Evolutionary conservation across 2,329 filamentous ascomycete genomes (phyloP).

Genomic region (Fusarium sp.): DNA sequence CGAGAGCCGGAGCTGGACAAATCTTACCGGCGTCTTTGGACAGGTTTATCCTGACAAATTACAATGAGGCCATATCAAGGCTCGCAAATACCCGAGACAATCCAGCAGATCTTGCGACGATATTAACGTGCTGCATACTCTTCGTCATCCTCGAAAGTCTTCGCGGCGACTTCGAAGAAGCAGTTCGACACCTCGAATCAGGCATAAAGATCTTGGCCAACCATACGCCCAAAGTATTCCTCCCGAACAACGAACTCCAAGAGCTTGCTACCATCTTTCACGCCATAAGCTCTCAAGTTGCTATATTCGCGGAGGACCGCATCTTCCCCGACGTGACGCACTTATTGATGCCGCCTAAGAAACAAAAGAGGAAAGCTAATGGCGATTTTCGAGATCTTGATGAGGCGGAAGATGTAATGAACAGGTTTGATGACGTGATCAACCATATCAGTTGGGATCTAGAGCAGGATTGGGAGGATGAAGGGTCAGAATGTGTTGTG

Average conservation of each 20-base stretch:
- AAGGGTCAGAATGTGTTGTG: not conserved
- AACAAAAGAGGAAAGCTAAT: not conserved
- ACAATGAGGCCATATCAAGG: slow-evolving; percentile 6
- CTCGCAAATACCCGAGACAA: not conserved
- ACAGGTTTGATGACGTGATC: slow-evolving; percentile 8
- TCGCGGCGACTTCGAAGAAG: slow-evolving; percentile 10
- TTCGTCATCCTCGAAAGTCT: slow-evolving; percentile 16
- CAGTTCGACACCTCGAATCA: slow-evolving; percentile 12
- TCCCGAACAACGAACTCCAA: slow-evolving; percentile 1
- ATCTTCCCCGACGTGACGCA: slow-evolving; percentile 9
- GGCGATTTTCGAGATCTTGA: not conserved
- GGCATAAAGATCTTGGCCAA: slow-evolving; percentile 5
- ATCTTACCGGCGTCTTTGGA: not conserved
- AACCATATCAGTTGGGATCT: slow-evolving; percentile 14
- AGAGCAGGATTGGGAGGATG: slow-evolving; percentile 14
- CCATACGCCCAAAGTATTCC: not conserved
- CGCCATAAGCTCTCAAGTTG: slow-evolving; percentile 11
- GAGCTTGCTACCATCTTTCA: not conserved
- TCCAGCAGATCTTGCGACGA: rapidly evolving
- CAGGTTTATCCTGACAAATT: slow-evolving; percentile 1
- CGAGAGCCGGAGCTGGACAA: not conserved
- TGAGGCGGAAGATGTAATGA: slow-evolving; percentile 19
- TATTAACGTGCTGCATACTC: slow-evolving; percentile 6
- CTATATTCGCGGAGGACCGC: slow-evolving; percentile 1
- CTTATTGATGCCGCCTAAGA: not conserved